Evolutionary conservation across 1,139 yeast genomes (phyloP), one percentile per base, ranked within the genome.

Genomic region (Kodamaea derodonti): DNA sequence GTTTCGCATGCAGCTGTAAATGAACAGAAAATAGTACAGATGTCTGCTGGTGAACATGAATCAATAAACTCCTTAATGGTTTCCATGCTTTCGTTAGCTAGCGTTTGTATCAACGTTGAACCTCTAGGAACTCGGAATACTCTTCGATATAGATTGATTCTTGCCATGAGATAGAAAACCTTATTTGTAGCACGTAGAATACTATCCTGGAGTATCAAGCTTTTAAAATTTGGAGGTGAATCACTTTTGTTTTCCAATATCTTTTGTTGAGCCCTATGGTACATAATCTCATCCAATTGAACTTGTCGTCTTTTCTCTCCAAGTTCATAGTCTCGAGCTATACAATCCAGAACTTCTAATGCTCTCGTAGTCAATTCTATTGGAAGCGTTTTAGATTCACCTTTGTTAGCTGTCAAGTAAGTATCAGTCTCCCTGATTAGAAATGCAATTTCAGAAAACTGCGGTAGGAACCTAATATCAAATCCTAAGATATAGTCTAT

Each of bases 1-100:
- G 74, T 65, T 41, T 80, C 86, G 56, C 83, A 76, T 4, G 78
- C 85, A 32, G 80, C 77, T 31, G 77, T 65, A 48, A 80, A 79
- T 10, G 71, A 49, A 23, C 80, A 73, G 40, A 78, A 75, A 1
- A 77, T 63, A 3, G 76, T 59, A 45, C 85, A 77, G 3, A 75
- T 59, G 24, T 76, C 78, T 2, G 80, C 77, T 1, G 84, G 69
- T 1, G 77, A 63, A 7, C 60, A 57, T 4, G 69, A 56, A 16
- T 64, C 70, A 4, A 80, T 65, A 31, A 63, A 52, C 2, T 56
- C 52, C 18, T 54, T 51, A 2, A 72, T 46, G 1, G 65, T 46
- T 2, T 48, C 45, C 0, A 65, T 65, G 34, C 75, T 67, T 17
- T 65, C 66, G 4, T 47, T 43, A n/a, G 76, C 70, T 23, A 77